phyloP scores from a whole-genome alignment of 2,329 filamentous ascomycete species.

The Mariannaea sp. region DNA sequence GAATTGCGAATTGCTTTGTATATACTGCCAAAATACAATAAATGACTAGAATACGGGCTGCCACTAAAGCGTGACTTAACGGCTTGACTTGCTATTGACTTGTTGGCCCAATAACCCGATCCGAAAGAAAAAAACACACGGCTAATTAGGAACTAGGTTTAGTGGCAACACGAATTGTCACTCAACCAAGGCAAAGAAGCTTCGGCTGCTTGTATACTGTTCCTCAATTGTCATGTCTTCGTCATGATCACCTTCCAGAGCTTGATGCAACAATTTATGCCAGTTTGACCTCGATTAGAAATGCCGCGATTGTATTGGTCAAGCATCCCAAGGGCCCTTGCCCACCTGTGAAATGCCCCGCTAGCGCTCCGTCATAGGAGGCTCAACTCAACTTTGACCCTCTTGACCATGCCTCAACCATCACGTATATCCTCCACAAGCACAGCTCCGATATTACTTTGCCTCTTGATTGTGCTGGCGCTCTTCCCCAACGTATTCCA shows the following conservation, averaged over 20 bases:
- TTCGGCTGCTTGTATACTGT: not conserved
- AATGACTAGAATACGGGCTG: slow-evolving; percentile 19
- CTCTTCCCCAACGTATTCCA: slow-evolving; percentile 61
- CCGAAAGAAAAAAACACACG: too few relatives aligned
- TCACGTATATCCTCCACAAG: slow-evolving; percentile 43
- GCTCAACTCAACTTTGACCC: slow-evolving; percentile 22
- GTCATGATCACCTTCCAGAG: not conserved
- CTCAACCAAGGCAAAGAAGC: not conserved
- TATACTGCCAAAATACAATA: slow-evolving; percentile 36
- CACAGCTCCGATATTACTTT: slow-evolving; percentile 50
- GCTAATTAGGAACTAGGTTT: not conserved
- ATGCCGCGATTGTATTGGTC: slow-evolving; percentile 27
- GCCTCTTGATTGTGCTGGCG: slow-evolving; percentile 54
- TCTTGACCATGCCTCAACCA: slow-evolving; percentile 48
- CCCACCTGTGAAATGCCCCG: slow-evolving; percentile 29
- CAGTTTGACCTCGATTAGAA: slow-evolving; percentile 22
- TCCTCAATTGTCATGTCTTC: not conserved
- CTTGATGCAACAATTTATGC: not conserved
- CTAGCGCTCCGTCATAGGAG: slow-evolving; percentile 34
- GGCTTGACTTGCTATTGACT: not conserved
- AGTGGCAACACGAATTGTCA: not conserved
- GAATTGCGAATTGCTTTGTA: slow-evolving; percentile 29
- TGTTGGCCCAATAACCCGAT: not conserved
- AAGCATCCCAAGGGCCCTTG: not conserved
- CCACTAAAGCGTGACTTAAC: slow-evolving; percentile 5